Conservation (phyloP, 169 alveolate species). For the Eimeria acervulina region DNA sequence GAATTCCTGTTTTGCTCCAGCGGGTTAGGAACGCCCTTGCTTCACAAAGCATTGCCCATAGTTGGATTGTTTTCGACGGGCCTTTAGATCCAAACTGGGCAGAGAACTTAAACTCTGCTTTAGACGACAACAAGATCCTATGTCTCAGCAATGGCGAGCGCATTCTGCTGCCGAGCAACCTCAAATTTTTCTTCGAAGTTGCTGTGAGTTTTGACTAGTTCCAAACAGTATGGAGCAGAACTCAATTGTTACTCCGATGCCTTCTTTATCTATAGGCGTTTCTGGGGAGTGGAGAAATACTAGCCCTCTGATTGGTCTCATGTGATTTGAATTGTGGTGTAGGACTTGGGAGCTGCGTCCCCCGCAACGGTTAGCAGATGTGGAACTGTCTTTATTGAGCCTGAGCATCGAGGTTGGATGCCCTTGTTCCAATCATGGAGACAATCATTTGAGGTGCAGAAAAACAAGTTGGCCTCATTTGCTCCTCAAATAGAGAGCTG, state of each 20-base stretch:
- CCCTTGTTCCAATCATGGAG: slow-evolving; percentile 96
- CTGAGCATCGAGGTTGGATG: slow-evolving; percentile 94
- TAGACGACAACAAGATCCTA: slow-evolving; percentile 97
- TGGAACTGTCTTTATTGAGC: slow-evolving; percentile 93
- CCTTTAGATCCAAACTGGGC: slow-evolving; percentile 98
- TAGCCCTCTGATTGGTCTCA: neutral
- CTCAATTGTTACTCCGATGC: neutral
- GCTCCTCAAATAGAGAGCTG: slow-evolving; percentile 85
- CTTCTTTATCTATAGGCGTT: neutral
- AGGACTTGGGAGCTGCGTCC: slow-evolving; percentile 93
- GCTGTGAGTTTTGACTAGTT: slow-evolving; percentile 77
- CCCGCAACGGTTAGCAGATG: slow-evolving; percentile 95
- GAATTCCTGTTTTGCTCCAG: slow-evolving; percentile 49
- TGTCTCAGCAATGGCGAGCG: slow-evolving; percentile 96
- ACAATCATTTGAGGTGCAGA: slow-evolving; percentile 50
- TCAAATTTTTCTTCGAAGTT: slow-evolving; percentile 96
- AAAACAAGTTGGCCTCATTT: slow-evolving; percentile 56
- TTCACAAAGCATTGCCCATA: slow-evolving; percentile 87
- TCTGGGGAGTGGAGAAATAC: neutral
- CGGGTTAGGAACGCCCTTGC: slow-evolving; percentile 70
- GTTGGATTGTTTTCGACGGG: slow-evolving; percentile 98
- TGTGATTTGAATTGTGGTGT: slow-evolving; percentile 86
- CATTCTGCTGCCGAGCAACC: slow-evolving; percentile 93
- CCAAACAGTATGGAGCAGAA: neutral
- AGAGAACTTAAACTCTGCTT: slow-evolving; percentile 96